These are phyloP conservation scores for Viola pubescens DNA, from an alignment of 441 rosid genomes.

Conservation along the genomic window DNA sequence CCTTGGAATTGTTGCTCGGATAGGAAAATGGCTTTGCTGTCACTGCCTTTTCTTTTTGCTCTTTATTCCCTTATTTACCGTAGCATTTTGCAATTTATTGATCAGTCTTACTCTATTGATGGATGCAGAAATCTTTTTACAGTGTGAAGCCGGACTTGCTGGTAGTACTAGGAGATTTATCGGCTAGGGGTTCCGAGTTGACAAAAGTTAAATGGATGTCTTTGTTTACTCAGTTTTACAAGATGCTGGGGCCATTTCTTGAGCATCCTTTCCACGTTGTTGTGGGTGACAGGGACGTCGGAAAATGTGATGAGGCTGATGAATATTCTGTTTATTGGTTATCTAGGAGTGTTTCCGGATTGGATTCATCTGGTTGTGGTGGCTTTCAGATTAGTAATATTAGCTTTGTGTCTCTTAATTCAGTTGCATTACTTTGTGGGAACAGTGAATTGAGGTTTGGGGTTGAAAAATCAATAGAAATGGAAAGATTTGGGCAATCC, in stretches of 20 bases:
- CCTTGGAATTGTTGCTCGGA: too few species aligned
- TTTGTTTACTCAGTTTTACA: constrained; percentile 38
- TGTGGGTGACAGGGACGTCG: constrained; percentile 56
- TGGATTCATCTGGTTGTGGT: constrained; percentile 55
- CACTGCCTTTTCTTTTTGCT: neutral
- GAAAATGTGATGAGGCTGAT: constrained; percentile 40
- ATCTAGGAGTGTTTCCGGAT: constrained; percentile 45
- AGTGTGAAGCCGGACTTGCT: constrained; percentile 54
- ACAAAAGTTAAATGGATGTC: constrained; percentile 37
- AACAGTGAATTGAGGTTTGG: constrained; percentile 35
- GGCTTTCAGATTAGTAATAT: constrained; percentile 50
- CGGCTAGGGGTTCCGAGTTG: constrained; percentile 42
- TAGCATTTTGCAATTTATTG: constrained; percentile 1
- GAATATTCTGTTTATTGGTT: constrained; percentile 34
- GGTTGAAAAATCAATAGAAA: constrained; percentile 50
- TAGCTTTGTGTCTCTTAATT: constrained; percentile 53
- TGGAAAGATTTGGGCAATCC: constrained; percentile 34
- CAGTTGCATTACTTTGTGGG: constrained; percentile 51
- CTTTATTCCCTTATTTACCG: neutral
- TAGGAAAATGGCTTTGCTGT: neutral
- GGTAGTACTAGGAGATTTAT: constrained; percentile 53
- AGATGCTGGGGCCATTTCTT: constrained; percentile 39
- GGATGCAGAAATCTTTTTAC: constrained; percentile 34
- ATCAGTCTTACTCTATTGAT: neutral
- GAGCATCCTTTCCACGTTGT: constrained; percentile 46